Evolutionary conservation across 331 rosid genomes (phyloP).

Genomic region (Cydonia oblonga): DNA sequence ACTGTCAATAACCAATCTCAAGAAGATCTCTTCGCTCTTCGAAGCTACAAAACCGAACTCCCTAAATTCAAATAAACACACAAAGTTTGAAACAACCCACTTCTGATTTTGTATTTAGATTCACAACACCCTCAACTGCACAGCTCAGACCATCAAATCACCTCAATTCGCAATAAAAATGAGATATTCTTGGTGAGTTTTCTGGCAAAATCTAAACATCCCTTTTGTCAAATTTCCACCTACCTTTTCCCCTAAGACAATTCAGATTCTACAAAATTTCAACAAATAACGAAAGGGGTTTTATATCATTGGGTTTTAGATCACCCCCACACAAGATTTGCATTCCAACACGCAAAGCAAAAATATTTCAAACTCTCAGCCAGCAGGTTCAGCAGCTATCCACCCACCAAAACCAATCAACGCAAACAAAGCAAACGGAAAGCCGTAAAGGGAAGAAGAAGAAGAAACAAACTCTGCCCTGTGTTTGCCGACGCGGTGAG

Average conservation of each 20-base stretch:
- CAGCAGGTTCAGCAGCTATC: conserved; percentile 9
- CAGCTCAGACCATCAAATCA: background rate
- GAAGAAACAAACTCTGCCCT: conserved; percentile 2
- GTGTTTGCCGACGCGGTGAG: conserved; percentile 7
- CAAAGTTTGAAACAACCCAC: background rate
- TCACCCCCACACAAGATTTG: background rate
- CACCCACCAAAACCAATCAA: conserved; percentile 11
- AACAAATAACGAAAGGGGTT: conserved; percentile 10
- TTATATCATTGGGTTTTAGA: background rate
- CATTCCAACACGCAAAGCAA: background rate
- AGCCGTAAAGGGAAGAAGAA: background rate
- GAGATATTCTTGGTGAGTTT: background rate
- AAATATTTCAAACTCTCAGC: background rate
- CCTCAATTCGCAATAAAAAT: too few relatives aligned
- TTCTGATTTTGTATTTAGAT: background rate
- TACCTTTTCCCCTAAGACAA: background rate
- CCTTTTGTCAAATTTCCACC: conserved; percentile 4
- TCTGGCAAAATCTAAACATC: conserved; percentile 16
- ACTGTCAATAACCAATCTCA: background rate
- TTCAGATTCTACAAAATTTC: conserved; percentile 3
- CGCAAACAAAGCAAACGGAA: background rate
- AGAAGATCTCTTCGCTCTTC: background rate
- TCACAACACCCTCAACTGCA: conserved; percentile 4
- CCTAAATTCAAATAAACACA: background rate
- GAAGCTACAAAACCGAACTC: background rate